Conservation (phyloP, 805 yeast genomes). For the Blastobotrys peoriensis region DNA sequence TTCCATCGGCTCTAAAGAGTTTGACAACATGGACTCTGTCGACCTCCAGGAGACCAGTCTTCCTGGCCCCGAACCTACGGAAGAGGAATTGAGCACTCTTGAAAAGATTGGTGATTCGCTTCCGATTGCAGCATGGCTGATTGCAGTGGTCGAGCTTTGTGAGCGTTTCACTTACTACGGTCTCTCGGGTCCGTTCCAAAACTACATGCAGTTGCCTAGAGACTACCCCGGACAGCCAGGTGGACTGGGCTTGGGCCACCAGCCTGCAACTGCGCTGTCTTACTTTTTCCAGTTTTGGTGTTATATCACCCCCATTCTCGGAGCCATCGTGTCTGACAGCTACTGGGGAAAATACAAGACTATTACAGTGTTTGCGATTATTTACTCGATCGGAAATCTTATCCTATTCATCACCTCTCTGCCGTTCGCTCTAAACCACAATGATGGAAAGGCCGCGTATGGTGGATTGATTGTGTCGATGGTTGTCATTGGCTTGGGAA, state of each 20-base stretch:
- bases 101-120: constrained; percentile 47
- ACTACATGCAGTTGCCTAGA: constrained; percentile 56
- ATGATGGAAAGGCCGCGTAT: constrained; percentile 37
- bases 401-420: constrained; percentile 64
- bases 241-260: constrained; percentile 53
- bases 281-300: constrained; percentile 79
- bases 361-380: constrained; percentile 51
- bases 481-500: constrained; percentile 63
- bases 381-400: constrained; percentile 58
- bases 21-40: constrained; percentile 1
- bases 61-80: constrained; percentile 39
- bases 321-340: constrained; percentile 71
- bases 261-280: constrained; percentile 64
- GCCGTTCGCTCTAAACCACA: constrained; percentile 44
- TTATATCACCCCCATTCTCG: constrained; percentile 70
- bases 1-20: too few relatives aligned
- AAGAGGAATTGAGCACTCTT: constrained; percentile 45
- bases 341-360: constrained; percentile 68
- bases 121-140: constrained; percentile 54
- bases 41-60: constrained; percentile 3
- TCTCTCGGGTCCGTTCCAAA: constrained; percentile 66
- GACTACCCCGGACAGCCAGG: constrained; percentile 36
- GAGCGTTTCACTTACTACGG: constrained; percentile 83
- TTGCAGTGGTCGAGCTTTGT: constrained; percentile 67
- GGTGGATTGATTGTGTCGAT: constrained; percentile 58